Evolutionary conservation across 305 asterid species (phyloP).

Genomic region (Solanum hybrid): DNA sequence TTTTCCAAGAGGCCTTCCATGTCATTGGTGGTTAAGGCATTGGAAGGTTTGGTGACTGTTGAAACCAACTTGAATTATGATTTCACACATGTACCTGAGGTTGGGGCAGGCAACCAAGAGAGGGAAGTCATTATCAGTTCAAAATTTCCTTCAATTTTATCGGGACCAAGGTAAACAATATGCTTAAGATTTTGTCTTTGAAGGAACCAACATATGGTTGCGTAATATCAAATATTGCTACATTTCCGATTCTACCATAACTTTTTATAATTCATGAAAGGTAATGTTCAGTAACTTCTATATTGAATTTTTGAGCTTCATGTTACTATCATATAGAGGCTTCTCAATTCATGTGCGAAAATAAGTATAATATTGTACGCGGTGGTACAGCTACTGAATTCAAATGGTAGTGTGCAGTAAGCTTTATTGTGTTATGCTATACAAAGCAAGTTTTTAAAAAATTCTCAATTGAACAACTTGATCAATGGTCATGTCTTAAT

Average conservation of each 20-base stretch:
- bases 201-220: not conserved
- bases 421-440: not conserved
- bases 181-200: not conserved
- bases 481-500: too few relatives aligned
- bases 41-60: too few relatives aligned
- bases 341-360: not conserved
- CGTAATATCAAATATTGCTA: not conserved
- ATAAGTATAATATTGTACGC: not conserved
- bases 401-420: not conserved
- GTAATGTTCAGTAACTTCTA: not conserved
- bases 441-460: not conserved
- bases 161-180: slow-evolving; percentile 2
- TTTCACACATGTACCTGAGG: too few relatives aligned
- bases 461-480: too few relatives aligned
- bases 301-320: not conserved
- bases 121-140: not conserved
- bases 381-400: not conserved
- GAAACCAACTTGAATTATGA: too few relatives aligned
- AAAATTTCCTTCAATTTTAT: not conserved
- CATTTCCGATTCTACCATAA: not conserved
- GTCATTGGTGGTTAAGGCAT: too few relatives aligned
- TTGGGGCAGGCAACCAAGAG: too few relatives aligned
- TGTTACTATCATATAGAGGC: not conserved
- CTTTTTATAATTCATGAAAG: too few relatives aligned
- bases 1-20: too few relatives aligned